phyloP scores from a whole-genome alignment of 2,329 filamentous ascomycete species.

The Alternaria sp. region DNA sequence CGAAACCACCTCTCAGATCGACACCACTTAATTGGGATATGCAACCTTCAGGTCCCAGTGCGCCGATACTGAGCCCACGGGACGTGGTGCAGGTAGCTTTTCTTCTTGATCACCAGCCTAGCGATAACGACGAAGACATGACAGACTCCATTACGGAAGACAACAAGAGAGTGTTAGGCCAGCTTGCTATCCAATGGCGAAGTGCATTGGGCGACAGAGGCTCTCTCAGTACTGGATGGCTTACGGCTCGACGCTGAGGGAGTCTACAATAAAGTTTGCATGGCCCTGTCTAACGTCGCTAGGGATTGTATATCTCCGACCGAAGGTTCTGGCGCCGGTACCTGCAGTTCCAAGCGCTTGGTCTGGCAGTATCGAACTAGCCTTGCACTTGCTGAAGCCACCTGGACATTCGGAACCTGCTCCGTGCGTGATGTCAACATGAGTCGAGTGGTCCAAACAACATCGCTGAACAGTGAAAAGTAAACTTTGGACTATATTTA shows the following conservation, averaged over 20 bases:
- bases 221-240: conserved; percentile 84
- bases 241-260: conserved; percentile 55
- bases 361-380: neutral
- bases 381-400: conserved; percentile 1
- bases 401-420: conserved; percentile 10
- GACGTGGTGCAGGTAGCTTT: conserved; percentile 73
- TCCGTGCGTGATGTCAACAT: neutral
- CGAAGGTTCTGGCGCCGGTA: conserved; percentile 9
- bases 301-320: conserved; percentile 6
- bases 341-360: conserved; percentile 14
- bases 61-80: conserved; percentile 64
- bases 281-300: neutral
- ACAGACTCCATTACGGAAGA: conserved; percentile 43
- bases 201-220: conserved; percentile 89
- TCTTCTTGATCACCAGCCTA: conserved; percentile 64
- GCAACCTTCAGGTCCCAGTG: conserved; percentile 44
- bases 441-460: conserved; percentile 1
- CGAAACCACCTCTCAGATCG: conserved; percentile 62
- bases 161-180: conserved; percentile 72
- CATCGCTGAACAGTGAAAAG: conserved; percentile 6
- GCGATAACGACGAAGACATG: conserved; percentile 53
- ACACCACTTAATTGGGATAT: conserved; percentile 65
- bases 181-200: conserved; percentile 87
- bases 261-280: conserved; percentile 12
- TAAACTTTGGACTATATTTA: neutral